These are phyloP conservation scores for Uromyces viciae-fabae DNA, from an alignment of 1,284 basidiomycete species.

Conservation along the genomic window DNA sequence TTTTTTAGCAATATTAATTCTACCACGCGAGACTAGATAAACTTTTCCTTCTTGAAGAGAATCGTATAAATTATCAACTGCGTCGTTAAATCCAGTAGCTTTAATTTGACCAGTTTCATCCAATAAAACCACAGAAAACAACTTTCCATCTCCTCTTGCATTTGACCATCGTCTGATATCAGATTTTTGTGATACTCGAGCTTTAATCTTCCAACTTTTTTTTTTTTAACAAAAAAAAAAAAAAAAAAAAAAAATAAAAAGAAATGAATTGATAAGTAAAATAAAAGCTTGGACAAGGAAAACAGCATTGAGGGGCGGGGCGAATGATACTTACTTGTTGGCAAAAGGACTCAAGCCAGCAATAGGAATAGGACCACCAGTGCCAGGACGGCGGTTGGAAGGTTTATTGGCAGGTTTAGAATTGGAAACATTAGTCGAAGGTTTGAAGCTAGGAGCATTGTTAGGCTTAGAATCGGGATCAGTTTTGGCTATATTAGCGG, in stretches of 20 bases:
- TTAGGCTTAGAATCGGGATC: constrained; percentile 47
- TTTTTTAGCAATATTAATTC: constrained; percentile 93
- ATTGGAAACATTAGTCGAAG: constrained; percentile 50
- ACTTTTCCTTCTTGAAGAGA: constrained; percentile 86
- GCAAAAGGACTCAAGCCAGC: constrained; percentile 94
- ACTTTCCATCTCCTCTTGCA: constrained; percentile 83
- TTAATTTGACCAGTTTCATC: constrained; percentile 92
- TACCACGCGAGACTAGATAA: constrained; percentile 83
- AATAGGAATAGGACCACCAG: constrained; percentile 70
- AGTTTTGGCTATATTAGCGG: constrained; percentile 50
- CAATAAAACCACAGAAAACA: constrained; percentile 89
- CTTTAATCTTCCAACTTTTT: constrained; percentile 84
- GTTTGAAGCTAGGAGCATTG: constrained; percentile 47
- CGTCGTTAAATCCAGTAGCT: constrained; percentile 85
- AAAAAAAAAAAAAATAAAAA: constrained; percentile 24
- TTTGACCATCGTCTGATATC: constrained; percentile 90
- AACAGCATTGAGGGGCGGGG: neutral
- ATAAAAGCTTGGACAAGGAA: neutral
- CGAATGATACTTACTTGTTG: constrained; percentile 64
- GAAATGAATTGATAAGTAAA: neutral
- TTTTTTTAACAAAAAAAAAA: neutral
- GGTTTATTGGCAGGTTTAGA: constrained; percentile 51
- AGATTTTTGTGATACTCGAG: constrained; percentile 81
- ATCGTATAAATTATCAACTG: constrained; percentile 77
- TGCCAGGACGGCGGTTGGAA: constrained; percentile 46